Evolutionary conservation across 106 monocot genomes (phyloP).

Genomic region (Dendrobium huoshanense): DNA sequence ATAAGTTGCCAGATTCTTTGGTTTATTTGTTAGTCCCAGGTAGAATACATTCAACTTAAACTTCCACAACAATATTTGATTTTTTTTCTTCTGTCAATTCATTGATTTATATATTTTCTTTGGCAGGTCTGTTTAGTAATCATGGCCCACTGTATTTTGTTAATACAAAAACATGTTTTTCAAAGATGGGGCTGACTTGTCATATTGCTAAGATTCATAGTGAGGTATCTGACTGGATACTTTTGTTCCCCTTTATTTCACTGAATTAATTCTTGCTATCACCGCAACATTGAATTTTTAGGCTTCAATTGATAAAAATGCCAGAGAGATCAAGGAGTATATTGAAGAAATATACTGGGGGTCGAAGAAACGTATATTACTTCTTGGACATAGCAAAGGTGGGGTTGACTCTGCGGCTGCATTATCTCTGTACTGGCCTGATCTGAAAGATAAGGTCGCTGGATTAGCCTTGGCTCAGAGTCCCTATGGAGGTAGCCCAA

Average conservation of each 20-base stretch:
- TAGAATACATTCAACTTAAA: conserved; percentile 5
- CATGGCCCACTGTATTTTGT: conserved; percentile 94
- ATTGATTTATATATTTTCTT: background rate
- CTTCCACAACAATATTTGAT: background rate
- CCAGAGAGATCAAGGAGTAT: conserved; percentile 78
- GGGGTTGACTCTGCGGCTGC: conserved; percentile 98
- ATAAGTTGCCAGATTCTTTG: conserved; percentile 80
- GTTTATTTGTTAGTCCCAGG: conserved; percentile 96
- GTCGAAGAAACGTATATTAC: conserved; percentile 68
- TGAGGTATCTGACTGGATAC: conserved; percentile 45
- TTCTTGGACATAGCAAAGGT: conserved; percentile 97
- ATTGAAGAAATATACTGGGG: conserved; percentile 99
- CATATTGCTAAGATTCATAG: conserved; percentile 98
- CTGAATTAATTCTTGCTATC: background rate
- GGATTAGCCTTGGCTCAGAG: conserved; percentile 85
- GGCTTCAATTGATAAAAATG: conserved; percentile 91
- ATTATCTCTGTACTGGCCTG: conserved; percentile 85
- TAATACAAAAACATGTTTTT: conserved; percentile 79
- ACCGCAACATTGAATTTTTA: conserved; percentile 17
- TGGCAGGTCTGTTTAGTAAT: conserved; percentile 92
- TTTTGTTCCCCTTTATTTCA: background rate
- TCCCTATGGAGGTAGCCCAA: conserved; percentile 92
- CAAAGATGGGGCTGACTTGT: conserved; percentile 92
- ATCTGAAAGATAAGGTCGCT: conserved; percentile 92
- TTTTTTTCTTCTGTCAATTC: background rate